Percentiles rank a stretch among this genome's conserved stretches.
phyloP scores from a whole-genome alignment of 257 asterid genomes.

The Solanum phureja region DNA sequence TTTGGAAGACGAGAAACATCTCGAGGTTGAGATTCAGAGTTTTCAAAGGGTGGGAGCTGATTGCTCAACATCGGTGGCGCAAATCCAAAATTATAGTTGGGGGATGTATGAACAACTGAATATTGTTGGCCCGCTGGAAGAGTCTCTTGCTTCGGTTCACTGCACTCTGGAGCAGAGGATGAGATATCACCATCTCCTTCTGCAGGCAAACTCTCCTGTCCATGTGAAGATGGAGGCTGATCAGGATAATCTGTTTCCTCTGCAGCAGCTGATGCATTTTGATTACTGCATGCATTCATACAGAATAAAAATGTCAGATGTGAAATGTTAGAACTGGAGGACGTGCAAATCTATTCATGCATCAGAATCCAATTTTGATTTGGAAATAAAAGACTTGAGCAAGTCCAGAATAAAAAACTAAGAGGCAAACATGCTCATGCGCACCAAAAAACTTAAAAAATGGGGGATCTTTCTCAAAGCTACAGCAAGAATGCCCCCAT shows the following conservation, averaged over 20 bases:
- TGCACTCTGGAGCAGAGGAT: constrained; percentile 38
- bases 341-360: constrained; percentile 3
- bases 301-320: background rate
- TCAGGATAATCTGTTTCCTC: constrained; percentile 47
- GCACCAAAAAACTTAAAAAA: background rate
- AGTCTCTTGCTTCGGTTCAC: constrained; percentile 46
- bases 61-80: constrained; percentile 48
- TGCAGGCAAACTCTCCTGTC: constrained; percentile 24
- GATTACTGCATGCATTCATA: constrained; percentile 29
- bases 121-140: constrained; percentile 48
- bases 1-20: constrained; percentile 65
- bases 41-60: constrained; percentile 55
- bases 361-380: background rate
- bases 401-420: background rate
- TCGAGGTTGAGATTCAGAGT: constrained; percentile 57
- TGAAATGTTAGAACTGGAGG: background rate
- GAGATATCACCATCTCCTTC: constrained; percentile 49
- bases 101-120: constrained; percentile 41
- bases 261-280: constrained; percentile 28
- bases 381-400: background rate
- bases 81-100: constrained; percentile 50
- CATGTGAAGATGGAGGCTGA: constrained; percentile 38
- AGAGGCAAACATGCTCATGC: background rate
- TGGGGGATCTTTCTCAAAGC: background rate
- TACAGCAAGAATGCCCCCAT: background rate